Base-by-base conservation (phyloP, 1,284 basidiomycete species). In the Anthracocystis panici-leucophaei region DNA sequence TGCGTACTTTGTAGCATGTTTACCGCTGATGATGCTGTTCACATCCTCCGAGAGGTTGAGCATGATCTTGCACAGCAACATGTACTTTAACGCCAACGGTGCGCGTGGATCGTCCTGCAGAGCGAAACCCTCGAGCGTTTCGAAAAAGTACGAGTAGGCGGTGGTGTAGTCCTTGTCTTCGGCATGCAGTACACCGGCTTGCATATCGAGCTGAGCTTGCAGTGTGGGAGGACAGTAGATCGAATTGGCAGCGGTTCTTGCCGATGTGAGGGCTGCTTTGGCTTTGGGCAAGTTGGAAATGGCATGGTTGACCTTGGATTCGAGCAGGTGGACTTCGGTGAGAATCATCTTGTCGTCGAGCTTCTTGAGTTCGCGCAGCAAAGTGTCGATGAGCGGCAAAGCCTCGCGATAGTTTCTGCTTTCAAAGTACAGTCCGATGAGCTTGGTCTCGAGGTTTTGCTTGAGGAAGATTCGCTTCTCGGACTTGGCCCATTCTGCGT, bases 131-230 rank as follows among this genome's bases (percentile, higher is more conserved):
- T 99, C 96, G 76, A 98, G 96, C 2, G 94, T 92, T 86, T 99
- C 96, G 79, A 94, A 95, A 87, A 98, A 98, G 88, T 99, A 99
- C 0, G 94, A 96, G 86, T 97, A 97, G 14, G 86, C 96, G 0
- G 95, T 99, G 66, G 91, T 95, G 86, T 97, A 98, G 86, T 99
- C 96, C 84, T 97, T 97, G 85, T 98, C 96, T 78, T 98, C 95
- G 0, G 96, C 95, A 80, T 97, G 94, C 16, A 98, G 88, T 29
- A 97, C 90, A 16, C 96, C 93, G 33, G 91, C 92, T 85, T 97
- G 95, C 45, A 98, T 89, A 84, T 98, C 96, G 35, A 98, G 90
- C 38, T 92, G 89, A 2, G 95, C 92, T 87, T 99, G 96, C 3
- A 98, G 90, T 51, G 90, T 87, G 1, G 96, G 96, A 16, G 96